These are phyloP conservation scores for Botrytis tulipae DNA, from an alignment of 2,329 filamentous ascomycete species.

Conservation along the genomic window DNA sequence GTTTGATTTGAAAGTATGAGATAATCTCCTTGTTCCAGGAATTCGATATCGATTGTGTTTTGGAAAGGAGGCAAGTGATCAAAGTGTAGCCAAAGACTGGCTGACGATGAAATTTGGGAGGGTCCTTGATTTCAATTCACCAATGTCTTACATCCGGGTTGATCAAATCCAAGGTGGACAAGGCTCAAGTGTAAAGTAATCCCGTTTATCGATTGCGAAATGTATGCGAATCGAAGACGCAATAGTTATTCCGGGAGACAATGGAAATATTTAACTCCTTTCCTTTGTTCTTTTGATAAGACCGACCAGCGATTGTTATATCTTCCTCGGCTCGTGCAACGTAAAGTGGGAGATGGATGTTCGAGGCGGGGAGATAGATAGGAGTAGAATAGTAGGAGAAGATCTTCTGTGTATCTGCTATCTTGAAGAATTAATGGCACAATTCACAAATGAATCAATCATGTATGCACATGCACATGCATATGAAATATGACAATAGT, in stretches of 20 bases:
- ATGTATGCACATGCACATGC: not conserved
- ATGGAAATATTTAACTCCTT: not conserved
- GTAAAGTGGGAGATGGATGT: not conserved
- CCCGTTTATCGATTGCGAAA: not conserved
- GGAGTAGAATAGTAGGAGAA: not conserved
- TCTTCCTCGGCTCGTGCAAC: conserved; percentile 3
- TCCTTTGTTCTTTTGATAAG: conserved; percentile 5
- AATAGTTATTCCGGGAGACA: conserved; percentile 4
- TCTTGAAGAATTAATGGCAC: not conserved
- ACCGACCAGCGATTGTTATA: not conserved
- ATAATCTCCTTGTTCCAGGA: not conserved
- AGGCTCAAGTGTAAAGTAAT: not conserved
- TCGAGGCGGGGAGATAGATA: not conserved
- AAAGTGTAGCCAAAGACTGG: conserved; percentile 1
- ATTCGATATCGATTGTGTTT: not conserved
- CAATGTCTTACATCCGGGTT: conserved; percentile 4
- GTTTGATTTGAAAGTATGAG: not conserved
- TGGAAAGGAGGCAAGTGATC: not conserved
- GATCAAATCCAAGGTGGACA: not conserved
- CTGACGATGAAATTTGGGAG: not conserved
- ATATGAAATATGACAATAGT: not conserved
- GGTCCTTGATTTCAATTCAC: conserved; percentile 4
- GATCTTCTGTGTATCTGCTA: conserved; percentile 2
- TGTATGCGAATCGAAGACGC: conserved; percentile 1
- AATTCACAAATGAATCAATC: not conserved